A percentile compares a stretch with the other conserved stretches of the same genome.
Evolutionary conservation across 768 basidiomycete species (phyloP).

Genomic region (Daedaleopsis nitida): DNA sequence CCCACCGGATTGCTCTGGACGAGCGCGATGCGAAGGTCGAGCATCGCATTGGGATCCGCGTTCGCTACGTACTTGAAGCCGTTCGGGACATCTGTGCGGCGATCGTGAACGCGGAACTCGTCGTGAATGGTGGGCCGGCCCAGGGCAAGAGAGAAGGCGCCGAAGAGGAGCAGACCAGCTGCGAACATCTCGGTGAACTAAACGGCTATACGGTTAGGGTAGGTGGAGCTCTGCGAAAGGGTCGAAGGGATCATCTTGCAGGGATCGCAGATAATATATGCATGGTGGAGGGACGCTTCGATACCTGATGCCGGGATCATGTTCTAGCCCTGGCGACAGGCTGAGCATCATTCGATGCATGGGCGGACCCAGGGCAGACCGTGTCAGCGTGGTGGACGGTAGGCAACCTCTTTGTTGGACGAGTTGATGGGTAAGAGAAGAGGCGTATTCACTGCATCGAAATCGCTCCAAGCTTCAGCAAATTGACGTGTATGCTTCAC

Average conservation of each 20-base stretch:
- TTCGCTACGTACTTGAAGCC: constrained; percentile 32
- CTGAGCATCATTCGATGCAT: too few species aligned
- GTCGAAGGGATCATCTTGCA: background rate
- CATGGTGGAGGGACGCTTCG: background rate
- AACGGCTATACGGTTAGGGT: background rate
- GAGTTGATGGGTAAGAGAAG: too few species aligned
- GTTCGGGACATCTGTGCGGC: constrained; percentile 25
- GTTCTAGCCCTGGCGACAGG: too few species aligned
- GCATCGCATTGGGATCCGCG: constrained; percentile 28
- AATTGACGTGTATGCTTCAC: too few species aligned
- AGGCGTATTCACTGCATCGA: too few species aligned
- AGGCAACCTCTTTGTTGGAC: too few species aligned
- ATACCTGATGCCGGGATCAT: too few species aligned
- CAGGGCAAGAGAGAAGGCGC: constrained; percentile 18
- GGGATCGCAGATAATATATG: background rate
- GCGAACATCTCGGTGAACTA: constrained; percentile 5
- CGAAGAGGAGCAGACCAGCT: constrained; percentile 19
- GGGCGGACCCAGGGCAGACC: too few species aligned
- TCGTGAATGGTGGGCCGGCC: constrained; percentile 22
- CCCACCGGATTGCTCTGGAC: constrained; percentile 34
- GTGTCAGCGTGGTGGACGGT: too few species aligned
- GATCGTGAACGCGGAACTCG: constrained; percentile 31
- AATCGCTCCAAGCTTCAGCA: too few species aligned
- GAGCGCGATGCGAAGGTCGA: constrained; percentile 38
- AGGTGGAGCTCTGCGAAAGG: background rate